Percentiles rank a stretch among this genome's conserved stretches.
These are phyloP conservation scores for Ophiosphaerella narmari DNA, from an alignment of 2,329 filamentous ascomycete genomes.

Conservation along the genomic window DNA sequence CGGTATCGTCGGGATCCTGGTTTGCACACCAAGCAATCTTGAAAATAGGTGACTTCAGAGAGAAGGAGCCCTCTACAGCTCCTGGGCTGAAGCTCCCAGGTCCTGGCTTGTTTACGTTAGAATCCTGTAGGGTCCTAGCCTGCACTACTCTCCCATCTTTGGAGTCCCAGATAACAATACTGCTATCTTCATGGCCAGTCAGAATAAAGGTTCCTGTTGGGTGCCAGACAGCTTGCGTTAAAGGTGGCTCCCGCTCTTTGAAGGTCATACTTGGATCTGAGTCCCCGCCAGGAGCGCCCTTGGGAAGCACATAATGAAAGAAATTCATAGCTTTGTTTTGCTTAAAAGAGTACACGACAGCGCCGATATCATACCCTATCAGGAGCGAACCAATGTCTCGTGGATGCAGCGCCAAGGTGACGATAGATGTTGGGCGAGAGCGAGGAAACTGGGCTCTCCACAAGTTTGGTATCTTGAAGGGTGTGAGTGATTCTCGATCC, in stretches of 20 bases:
- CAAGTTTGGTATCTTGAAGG: slow-evolving; percentile 83
- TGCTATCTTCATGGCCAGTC: slow-evolving; percentile 88
- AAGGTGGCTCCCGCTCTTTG: slow-evolving; percentile 68
- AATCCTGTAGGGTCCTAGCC: slow-evolving; percentile 78
- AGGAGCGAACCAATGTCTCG: slow-evolving; percentile 89
- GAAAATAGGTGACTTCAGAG: slow-evolving; percentile 73
- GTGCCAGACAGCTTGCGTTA: slow-evolving; percentile 91
- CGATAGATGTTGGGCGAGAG: slow-evolving; percentile 66
- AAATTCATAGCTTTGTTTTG: slow-evolving; percentile 78
- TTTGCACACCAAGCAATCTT: slow-evolving; percentile 93
- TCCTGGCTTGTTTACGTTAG: slow-evolving; percentile 71
- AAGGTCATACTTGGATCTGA: slow-evolving; percentile 66
- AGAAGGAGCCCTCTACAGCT: slow-evolving; percentile 56
- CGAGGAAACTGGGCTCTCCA: slow-evolving; percentile 77
- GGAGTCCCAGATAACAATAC: slow-evolving; percentile 90
- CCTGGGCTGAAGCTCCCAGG: slow-evolving; percentile 49
- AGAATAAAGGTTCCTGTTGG: slow-evolving; percentile 89
- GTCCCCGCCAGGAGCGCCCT: slow-evolving; percentile 80
- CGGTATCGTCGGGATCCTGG: slow-evolving; percentile 90
- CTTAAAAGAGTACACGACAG: slow-evolving; percentile 92
- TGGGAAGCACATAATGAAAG: slow-evolving; percentile 81
- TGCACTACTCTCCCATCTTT: slow-evolving; percentile 84
- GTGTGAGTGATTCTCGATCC: slow-evolving; percentile 75
- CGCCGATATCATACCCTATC: slow-evolving; percentile 88
- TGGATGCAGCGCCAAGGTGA: slow-evolving; percentile 84